Evolutionary conservation across 441 rosid genomes (phyloP).

Genomic region (Jatropha multifida): DNA sequence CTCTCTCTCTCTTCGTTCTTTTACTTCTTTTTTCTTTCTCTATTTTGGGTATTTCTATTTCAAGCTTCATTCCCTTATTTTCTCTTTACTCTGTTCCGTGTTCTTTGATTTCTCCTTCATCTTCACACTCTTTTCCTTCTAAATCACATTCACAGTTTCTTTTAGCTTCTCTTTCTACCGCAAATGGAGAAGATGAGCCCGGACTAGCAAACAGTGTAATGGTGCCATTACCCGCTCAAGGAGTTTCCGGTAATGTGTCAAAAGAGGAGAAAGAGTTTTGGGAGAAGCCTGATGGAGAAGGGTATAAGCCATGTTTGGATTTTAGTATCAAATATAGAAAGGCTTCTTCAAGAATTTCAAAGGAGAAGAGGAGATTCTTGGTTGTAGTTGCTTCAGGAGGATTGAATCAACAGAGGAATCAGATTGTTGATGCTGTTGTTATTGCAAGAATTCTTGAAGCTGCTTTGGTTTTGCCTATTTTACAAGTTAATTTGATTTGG

Average conservation of each 20-base stretch:
- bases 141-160: slow-evolving; percentile 30
- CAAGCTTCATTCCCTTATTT: slow-evolving; percentile 29
- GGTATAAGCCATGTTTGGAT: slow-evolving; percentile 70
- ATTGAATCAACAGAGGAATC: slow-evolving; percentile 71
- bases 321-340: slow-evolving; percentile 53
- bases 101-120: slow-evolving; percentile 38
- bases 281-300: slow-evolving; percentile 66
- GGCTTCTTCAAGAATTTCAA: slow-evolving; percentile 45
- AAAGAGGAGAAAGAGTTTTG: slow-evolving; percentile 66
- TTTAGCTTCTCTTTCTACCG: slow-evolving; percentile 45
- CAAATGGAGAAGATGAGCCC: slow-evolving; percentile 12
- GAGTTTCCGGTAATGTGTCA: slow-evolving; percentile 43
- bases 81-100: slow-evolving; percentile 34
- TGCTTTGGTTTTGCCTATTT: slow-evolving; percentile 68
- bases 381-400: slow-evolving; percentile 76
- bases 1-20: slow-evolving; percentile 33
- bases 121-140: slow-evolving; percentile 29
- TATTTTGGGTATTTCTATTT: slow-evolving; percentile 47
- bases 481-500: slow-evolving; percentile 76
- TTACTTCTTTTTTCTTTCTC: slow-evolving; percentile 46
- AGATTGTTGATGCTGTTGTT: slow-evolving; percentile 77
- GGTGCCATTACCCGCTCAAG: slow-evolving; percentile 52
- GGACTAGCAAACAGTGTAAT: slow-evolving; percentile 29
- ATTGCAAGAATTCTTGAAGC: slow-evolving; percentile 79
- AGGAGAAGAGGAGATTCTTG: slow-evolving; percentile 65